These are phyloP conservation scores for Colletotrichum sp. DNA, from an alignment of 2,329 filamentous ascomycete species.

Conservation along the genomic window DNA sequence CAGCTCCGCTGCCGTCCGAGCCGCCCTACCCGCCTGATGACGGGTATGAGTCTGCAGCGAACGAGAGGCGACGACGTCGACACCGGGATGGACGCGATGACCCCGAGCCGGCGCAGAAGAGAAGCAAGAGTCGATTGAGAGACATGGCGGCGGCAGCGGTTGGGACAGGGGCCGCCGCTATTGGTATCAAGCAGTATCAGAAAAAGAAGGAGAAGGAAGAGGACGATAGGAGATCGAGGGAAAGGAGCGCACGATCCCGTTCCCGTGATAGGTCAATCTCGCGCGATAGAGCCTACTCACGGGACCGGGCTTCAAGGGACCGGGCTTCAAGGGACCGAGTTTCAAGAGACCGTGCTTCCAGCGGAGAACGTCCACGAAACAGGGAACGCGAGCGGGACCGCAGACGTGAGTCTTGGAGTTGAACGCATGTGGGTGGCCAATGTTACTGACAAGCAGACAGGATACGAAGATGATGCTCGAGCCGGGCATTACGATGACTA, in stretches of 20 bases:
- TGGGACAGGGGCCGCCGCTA: conserved; percentile 64
- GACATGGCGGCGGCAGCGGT: conserved; percentile 60
- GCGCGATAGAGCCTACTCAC: neutral
- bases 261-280: conserved; percentile 12
- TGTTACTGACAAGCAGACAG: conserved; percentile 28
- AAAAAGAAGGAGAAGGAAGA: conserved; percentile 52
- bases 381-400: conserved; percentile 33
- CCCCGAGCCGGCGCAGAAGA: conserved; percentile 44
- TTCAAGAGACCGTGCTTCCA: conserved; percentile 5
- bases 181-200: conserved; percentile 66
- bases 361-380: conserved; percentile 27
- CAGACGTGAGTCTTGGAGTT: conserved; percentile 32
- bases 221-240: conserved; percentile 22
- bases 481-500: conserved; percentile 40
- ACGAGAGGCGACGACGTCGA: conserved; percentile 44
- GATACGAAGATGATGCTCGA: conserved; percentile 38
- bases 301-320: conserved; percentile 4
- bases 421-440: neutral
- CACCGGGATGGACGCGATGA: conserved; percentile 39
- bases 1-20: conserved; percentile 54
- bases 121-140: conserved; percentile 59
- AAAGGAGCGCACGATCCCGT: conserved; percentile 7
- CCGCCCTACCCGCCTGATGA: conserved; percentile 37
- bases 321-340: conserved; percentile 1
- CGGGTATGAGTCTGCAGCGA: conserved; percentile 54